Percentiles rank a stretch among this genome's conserved stretches.
phyloP scores from a whole-genome alignment of 306 rosid species.

The Vicia villosa region DNA sequence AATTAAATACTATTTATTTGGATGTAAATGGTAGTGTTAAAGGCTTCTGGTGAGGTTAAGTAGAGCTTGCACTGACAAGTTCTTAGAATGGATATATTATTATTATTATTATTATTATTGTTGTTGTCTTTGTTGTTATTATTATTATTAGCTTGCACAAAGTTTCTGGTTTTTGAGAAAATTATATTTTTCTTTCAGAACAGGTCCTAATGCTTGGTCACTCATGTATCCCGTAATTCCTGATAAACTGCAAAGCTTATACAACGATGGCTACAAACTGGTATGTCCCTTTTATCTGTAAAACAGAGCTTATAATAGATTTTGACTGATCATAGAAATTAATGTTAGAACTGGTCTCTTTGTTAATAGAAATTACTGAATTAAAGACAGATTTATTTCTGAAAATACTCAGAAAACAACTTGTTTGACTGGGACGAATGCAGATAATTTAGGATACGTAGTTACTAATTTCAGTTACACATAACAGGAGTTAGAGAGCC shows the following conservation, averaged over 20 bases:
- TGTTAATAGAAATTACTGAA: background rate
- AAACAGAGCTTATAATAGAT: constrained; percentile 7
- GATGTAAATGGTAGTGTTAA: background rate
- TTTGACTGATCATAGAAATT: constrained; percentile 17
- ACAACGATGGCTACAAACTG: constrained; percentile 90
- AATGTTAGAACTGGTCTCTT: background rate
- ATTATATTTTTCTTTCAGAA: constrained; percentile 53
- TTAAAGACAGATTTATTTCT: background rate
- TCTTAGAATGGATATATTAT: constrained; percentile 18
- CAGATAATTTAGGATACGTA: background rate
- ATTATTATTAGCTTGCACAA: background rate
- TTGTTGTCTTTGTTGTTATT: background rate
- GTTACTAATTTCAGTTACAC: background rate
- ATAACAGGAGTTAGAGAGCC: constrained; percentile 1
- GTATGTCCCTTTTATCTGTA: constrained; percentile 46
- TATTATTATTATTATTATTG: background rate
- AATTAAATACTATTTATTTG: constrained; percentile 9
- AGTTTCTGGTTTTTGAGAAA: constrained; percentile 12
- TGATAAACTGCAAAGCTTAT: constrained; percentile 74
- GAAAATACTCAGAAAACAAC: background rate
- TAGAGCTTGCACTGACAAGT: constrained; percentile 6
- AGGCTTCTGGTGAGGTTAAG: constrained; percentile 17
- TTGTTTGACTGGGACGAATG: background rate
- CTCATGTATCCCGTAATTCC: constrained; percentile 84
- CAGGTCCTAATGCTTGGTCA: constrained; percentile 81